phyloP scores from a whole-genome alignment of 768 basidiomycete species.

The Gloeophyllum trabeum region DNA sequence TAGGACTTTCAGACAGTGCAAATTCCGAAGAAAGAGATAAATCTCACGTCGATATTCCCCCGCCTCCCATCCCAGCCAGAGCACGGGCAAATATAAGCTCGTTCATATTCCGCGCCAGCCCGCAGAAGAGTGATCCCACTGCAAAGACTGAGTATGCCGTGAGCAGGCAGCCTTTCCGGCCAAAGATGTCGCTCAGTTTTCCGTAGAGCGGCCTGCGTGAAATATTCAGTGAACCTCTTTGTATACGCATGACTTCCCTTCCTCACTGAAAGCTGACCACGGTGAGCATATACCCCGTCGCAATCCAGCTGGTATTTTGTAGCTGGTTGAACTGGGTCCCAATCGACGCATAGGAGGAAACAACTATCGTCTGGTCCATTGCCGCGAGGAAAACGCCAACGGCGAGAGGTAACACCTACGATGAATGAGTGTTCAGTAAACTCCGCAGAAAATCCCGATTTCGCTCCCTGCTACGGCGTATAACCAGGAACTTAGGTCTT shows the following conservation, averaged over 20 bases:
- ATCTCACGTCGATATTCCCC: conserved; percentile 9
- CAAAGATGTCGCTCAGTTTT: conserved; percentile 12
- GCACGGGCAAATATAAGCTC: conserved; percentile 8
- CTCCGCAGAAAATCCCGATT: no score
- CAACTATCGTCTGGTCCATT: conserved; percentile 10
- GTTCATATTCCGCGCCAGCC: conserved; percentile 8
- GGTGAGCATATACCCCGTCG: conserved; percentile 14
- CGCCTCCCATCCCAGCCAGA: conserved; percentile 9
- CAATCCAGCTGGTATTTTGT: conserved; percentile 13
- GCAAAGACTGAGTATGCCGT: conserved; percentile 9
- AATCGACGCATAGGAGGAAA: conserved; percentile 13
- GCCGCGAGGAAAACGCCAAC: conserved; percentile 9
- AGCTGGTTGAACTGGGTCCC: conserved; percentile 14
- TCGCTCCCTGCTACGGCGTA: no score
- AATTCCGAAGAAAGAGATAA: neutral
- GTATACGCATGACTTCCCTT: no score
- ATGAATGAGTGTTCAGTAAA: no score
- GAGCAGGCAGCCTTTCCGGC: conserved; percentile 10
- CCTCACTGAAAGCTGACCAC: conserved; percentile 10
- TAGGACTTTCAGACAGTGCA: neutral
- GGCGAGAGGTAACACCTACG: conserved; percentile 6
- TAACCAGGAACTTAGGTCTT: no score
- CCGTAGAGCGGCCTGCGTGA: conserved; percentile 11
- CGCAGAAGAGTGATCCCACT: conserved; percentile 7
- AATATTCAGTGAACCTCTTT: neutral